Evolutionary conservation across 257 asterid species (phyloP), one percentile per base, ranked within the genome.

Genomic region (Cordia subcordata): DNA sequence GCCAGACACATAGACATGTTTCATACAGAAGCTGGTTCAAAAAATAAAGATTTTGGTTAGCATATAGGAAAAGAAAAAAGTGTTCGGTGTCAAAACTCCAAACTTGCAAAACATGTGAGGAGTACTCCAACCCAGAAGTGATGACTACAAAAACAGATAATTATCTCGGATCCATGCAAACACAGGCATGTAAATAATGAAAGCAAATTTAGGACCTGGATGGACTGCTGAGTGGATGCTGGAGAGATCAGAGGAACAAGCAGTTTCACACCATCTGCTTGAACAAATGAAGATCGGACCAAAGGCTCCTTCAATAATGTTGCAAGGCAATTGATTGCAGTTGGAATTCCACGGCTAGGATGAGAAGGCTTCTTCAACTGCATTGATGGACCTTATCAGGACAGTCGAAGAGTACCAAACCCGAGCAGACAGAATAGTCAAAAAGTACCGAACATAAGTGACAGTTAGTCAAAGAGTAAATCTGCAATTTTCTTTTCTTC

Each of bases 141-240:
- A 49, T 49, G 9, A 18, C 5, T 49, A 42, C 20, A 49, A 8
- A n/a, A 15, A 17, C 27, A 49, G 35, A 27, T 3, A 17, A 18
- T 49, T 0, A 15, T 11, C 11, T n/a, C 33, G 2, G 23, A 37
- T 20, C 55, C 21, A 56, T 49, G 32, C n/a, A 18, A 54, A 19
- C 10, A 17, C 11, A 33, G 21, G 35, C 22, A 46, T 13, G 15
- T 10, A 56, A 5, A 62, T 0, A 6, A 6, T 15, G 40, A 49
- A 40, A 12, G 11, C 35, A 68, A 57, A 4, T 11, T 33, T 50
- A 23, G 16, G 17, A 90, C 96, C 95, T 90, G 97, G 60, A 80
- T 87, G 56, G 97, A 90, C 77, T 90, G 97, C 69, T 90, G 97
- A 65, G 86, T 87, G 62, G 97, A 87, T 60, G 91, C 96, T 61